Conservation (phyloP, 164 flowering plant species). For the Magnolia kwangsiensis region DNA sequence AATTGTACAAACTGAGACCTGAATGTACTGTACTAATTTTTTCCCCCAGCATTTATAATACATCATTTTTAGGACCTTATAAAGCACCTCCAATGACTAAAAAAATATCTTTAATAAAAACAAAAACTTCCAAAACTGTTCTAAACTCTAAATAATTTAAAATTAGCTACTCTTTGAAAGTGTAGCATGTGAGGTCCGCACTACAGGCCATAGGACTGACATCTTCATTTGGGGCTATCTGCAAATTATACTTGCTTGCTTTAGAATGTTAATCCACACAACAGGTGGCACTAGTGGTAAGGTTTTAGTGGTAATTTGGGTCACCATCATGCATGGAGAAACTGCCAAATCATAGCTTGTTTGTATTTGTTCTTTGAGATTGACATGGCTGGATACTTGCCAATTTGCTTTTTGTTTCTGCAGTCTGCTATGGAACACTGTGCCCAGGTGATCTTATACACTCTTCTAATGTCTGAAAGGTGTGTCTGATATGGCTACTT, state of each 20-base stretch:
- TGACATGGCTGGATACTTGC: constrained; percentile 1
- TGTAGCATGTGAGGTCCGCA: not conserved
- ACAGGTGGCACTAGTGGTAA: not conserved
- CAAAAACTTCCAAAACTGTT: too few relatives aligned
- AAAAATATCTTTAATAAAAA: too few relatives aligned
- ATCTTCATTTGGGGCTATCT: not conserved
- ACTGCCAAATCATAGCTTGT: too few relatives aligned
- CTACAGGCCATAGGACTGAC: not conserved
- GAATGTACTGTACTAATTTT: too few relatives aligned
- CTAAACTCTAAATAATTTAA: not conserved
- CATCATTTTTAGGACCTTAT: too few relatives aligned
- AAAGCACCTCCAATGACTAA: too few relatives aligned
- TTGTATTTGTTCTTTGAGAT: not conserved
- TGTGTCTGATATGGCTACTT: constrained; percentile 17
- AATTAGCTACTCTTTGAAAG: not conserved
- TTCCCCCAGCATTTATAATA: too few relatives aligned
- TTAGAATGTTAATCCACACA: not conserved
- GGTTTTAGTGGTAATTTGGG: not conserved
- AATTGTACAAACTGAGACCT: too few relatives aligned
- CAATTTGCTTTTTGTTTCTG: constrained; percentile 20
- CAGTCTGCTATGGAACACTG: constrained; percentile 86
- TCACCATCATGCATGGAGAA: not conserved
- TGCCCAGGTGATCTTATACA: constrained; percentile 94
- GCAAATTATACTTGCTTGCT: not conserved
- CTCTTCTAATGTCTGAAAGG: constrained; percentile 97